These are phyloP conservation scores for Colletotrichum sansevieriae DNA, from an alignment of 2,329 filamentous ascomycete species.

Conservation along the genomic window DNA sequence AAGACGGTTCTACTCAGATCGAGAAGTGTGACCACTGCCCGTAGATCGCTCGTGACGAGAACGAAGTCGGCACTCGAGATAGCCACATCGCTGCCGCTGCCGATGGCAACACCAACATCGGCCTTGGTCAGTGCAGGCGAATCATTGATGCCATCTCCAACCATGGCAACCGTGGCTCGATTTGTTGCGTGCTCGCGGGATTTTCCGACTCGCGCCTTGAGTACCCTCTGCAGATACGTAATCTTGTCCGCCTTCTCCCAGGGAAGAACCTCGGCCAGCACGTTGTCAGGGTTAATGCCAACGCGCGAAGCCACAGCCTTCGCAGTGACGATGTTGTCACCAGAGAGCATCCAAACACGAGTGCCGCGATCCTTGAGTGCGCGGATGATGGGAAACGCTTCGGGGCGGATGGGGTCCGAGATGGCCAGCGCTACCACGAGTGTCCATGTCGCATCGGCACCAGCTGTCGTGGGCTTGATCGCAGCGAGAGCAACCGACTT, in stretches of 20 bases:
- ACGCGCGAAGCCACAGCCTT: constrained; percentile 81
- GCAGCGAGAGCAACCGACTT: constrained; percentile 75
- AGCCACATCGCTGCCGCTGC: constrained; percentile 86
- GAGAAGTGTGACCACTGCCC: constrained; percentile 79
- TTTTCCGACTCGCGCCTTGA: constrained; percentile 52
- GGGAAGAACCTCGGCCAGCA: constrained; percentile 89
- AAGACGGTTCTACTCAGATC: constrained; percentile 80
- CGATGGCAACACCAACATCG: constrained; percentile 87
- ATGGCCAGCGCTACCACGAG: constrained; percentile 79
- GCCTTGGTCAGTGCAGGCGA: constrained; percentile 83
- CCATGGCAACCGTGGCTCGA: constrained; percentile 78
- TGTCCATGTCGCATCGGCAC: constrained; percentile 52
- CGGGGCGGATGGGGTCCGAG: constrained; percentile 83
- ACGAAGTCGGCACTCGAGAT: constrained; percentile 87
- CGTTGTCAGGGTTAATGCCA: constrained; percentile 79
- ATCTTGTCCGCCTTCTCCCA: constrained; percentile 84
- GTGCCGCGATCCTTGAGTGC: constrained; percentile 75
- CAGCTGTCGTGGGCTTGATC: constrained; percentile 48
- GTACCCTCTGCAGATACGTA: constrained; percentile 69
- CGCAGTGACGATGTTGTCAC: constrained; percentile 90
- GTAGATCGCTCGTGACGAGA: constrained; percentile 78
- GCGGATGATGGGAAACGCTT: constrained; percentile 74
- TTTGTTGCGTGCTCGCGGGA: constrained; percentile 46
- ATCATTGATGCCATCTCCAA: constrained; percentile 92
- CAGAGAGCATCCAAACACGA: constrained; percentile 91